A percentile compares a stretch with the other conserved stretches of the same genome.
Conservation (phyloP, 257 asterid species). For the Solanum boliviense region DNA sequence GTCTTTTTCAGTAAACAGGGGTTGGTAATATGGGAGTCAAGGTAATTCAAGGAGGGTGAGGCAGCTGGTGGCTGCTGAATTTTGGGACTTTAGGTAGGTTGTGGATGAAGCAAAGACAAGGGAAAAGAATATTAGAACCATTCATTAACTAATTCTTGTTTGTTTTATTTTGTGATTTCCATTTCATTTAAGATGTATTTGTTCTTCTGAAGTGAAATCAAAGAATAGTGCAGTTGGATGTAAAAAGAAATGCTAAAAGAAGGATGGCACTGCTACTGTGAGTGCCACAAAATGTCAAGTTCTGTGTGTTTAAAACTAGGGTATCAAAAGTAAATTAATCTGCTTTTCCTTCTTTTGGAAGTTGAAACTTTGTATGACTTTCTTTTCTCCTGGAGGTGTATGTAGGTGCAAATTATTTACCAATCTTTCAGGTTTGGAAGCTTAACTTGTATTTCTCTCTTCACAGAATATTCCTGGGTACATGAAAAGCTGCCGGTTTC, state of each 20-base stretch:
- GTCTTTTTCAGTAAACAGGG: not conserved
- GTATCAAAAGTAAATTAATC: not conserved
- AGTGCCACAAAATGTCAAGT: not conserved
- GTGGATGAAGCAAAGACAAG: not conserved
- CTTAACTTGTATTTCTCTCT: not conserved
- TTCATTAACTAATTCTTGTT: not conserved
- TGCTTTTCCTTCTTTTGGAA: not conserved
- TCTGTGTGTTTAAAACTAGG: not conserved
- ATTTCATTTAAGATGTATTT: not conserved
- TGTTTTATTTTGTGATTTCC: not conserved
- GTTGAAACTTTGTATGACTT: not conserved
- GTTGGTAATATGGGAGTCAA: not conserved
- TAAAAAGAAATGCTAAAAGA: not conserved
- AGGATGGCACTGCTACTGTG: not conserved
- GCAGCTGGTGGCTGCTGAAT: not conserved
- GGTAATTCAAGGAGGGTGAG: not conserved
- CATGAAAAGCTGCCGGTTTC: slow-evolving; percentile 63
- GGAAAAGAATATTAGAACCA: not conserved
- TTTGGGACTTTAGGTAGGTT: not conserved
- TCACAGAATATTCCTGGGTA: slow-evolving; percentile 63
- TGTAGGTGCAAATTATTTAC: not conserved
- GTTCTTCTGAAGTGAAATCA: not conserved
- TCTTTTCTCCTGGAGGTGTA: not conserved
- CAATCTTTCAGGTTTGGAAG: not conserved
- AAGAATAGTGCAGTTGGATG: not conserved